Percentiles rank a stretch among this genome's conserved stretches.
These are phyloP conservation scores for Sugiyamaella novakii DNA, from an alignment of 1,139 yeast genomes.

Conservation along the genomic window DNA sequence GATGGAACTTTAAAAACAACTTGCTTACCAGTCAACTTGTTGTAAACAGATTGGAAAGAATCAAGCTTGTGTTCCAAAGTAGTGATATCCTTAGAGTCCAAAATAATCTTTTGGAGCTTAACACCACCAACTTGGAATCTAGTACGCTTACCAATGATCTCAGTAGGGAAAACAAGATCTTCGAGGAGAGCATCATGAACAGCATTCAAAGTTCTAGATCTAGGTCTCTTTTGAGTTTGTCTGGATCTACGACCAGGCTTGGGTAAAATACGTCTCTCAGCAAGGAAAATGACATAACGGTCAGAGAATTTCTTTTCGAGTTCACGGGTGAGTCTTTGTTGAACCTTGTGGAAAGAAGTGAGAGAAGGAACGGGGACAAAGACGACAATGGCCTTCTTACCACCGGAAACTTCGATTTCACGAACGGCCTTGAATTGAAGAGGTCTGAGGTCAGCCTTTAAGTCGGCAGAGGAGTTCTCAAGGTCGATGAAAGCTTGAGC, in stretches of 20 bases:
- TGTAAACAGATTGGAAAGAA: slow-evolving; percentile 98
- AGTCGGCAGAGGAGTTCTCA: slow-evolving; percentile 90
- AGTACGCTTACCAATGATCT: slow-evolving; percentile 98
- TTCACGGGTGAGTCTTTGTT: slow-evolving; percentile 92
- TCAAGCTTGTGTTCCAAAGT: slow-evolving; percentile 99
- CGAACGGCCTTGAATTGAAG: slow-evolving; percentile 98
- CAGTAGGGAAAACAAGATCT: slow-evolving; percentile 99
- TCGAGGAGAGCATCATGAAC: slow-evolving; percentile 99
- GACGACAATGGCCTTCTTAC: slow-evolving; percentile 98
- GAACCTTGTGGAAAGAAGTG: slow-evolving; percentile 94
- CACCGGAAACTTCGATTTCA: slow-evolving; percentile 97
- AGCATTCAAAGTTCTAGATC: slow-evolving; percentile 98
- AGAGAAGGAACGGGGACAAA: slow-evolving; percentile 98
- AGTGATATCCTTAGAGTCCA: slow-evolving; percentile 97
- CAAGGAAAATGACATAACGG: slow-evolving; percentile 98
- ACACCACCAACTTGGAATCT: slow-evolving; percentile 99
- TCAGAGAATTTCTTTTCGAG: slow-evolving; percentile 99
- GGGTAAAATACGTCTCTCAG: slow-evolving; percentile 99
- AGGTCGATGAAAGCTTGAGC: slow-evolving; percentile 98
- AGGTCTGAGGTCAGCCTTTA: slow-evolving; percentile 97
- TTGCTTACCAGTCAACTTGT: slow-evolving; percentile 99
- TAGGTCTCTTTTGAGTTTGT: slow-evolving; percentile 98
- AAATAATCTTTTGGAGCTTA: slow-evolving; percentile 97
- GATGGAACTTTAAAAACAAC: slow-evolving; percentile 96
- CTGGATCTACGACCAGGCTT: slow-evolving; percentile 78